Percentiles rank a stretch among this genome's conserved stretches.
Evolutionary conservation across 139 green algal species (phyloP).

Genomic region (Nannochloris sp.): DNA sequence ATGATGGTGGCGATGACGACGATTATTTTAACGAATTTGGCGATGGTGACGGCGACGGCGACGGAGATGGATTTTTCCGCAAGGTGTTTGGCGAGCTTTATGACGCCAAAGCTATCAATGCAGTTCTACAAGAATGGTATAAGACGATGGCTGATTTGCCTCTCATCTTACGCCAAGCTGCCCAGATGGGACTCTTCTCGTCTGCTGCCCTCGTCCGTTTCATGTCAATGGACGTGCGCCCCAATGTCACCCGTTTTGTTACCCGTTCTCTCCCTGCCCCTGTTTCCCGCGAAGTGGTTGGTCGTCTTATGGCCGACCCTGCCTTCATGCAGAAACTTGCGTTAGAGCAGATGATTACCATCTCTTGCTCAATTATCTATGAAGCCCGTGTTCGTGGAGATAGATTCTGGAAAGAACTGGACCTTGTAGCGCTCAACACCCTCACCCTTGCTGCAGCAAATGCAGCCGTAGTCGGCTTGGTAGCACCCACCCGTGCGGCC

Average conservation of each 20-base stretch:
- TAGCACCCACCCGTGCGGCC: constrained; percentile 73
- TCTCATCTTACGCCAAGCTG: constrained; percentile 73
- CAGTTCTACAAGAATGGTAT: constrained; percentile 87
- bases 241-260: constrained; percentile 73
- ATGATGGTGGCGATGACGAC: constrained; percentile 86
- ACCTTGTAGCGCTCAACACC: constrained; percentile 83
- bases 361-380: constrained; percentile 56
- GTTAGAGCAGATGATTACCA: constrained; percentile 79
- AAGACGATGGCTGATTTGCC: constrained; percentile 80
- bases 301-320: constrained; percentile 93
- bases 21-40: constrained; percentile 80
- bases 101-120: constrained; percentile 77
- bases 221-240: constrained; percentile 84
- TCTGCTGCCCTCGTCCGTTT: constrained; percentile 88
- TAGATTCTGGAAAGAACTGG: constrained; percentile 73
- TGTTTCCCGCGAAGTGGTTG: constrained; percentile 81
- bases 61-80: constrained; percentile 66
- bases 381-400: constrained; percentile 63
- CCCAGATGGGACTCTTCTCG: constrained; percentile 91
- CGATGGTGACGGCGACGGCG: constrained; percentile 73
- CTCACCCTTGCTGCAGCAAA: constrained; percentile 70
- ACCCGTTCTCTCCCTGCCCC: constrained; percentile 64
- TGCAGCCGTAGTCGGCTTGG: constrained; percentile 75
- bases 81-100: constrained; percentile 78
- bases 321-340: constrained; percentile 91